phyloP scores from a whole-genome alignment of 1,139 yeast genomes.

The Pichia sp. region DNA sequence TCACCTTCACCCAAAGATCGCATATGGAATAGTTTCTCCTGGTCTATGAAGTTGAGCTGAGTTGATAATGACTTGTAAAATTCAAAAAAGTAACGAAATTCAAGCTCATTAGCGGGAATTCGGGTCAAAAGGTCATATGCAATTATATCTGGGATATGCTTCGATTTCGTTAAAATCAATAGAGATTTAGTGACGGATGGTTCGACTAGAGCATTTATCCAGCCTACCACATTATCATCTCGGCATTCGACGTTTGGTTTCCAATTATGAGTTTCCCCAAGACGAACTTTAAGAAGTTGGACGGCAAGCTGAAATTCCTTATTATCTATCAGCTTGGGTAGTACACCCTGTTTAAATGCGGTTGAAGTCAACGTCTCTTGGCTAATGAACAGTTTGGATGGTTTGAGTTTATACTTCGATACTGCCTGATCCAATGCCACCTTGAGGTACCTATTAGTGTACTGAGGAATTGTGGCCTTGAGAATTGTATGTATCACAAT shows the following conservation, averaged over 20 bases:
- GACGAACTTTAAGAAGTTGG: slow-evolving; percentile 18
- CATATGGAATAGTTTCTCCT: slow-evolving; percentile 20
- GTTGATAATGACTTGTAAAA: slow-evolving; percentile 17
- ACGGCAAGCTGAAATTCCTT: slow-evolving; percentile 12
- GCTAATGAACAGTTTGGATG: slow-evolving; percentile 9
- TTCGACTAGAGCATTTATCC: slow-evolving; percentile 27
- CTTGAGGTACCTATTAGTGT: slow-evolving; percentile 24
- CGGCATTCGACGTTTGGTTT: slow-evolving; percentile 12
- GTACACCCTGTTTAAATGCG: slow-evolving; percentile 7
- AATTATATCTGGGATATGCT: slow-evolving; percentile 23
- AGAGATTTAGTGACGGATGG: slow-evolving; percentile 19
- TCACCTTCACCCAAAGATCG: slow-evolving; percentile 15
- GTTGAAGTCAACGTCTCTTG: slow-evolving; percentile 6
- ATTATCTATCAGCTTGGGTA: slow-evolving; percentile 9
- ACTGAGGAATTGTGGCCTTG: slow-evolving; percentile 43
- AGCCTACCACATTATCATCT: slow-evolving; percentile 20
- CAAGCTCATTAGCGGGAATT: slow-evolving; percentile 24
- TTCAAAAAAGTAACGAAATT: slow-evolving; percentile 21
- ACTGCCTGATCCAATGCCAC: slow-evolving; percentile 2
- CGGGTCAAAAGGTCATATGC: slow-evolving; percentile 26
- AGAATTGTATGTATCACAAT: slow-evolving; percentile 38
- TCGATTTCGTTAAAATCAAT: slow-evolving; percentile 26
- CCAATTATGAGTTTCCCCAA: slow-evolving; percentile 19
- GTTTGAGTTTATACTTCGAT: slow-evolving; percentile 6
- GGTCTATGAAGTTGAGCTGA: slow-evolving; percentile 21